Evolutionary conservation across 1,284 basidiomycete genomes (phyloP), one percentile per base, ranked within the genome.

Genomic region (Earliella scabrosa): DNA sequence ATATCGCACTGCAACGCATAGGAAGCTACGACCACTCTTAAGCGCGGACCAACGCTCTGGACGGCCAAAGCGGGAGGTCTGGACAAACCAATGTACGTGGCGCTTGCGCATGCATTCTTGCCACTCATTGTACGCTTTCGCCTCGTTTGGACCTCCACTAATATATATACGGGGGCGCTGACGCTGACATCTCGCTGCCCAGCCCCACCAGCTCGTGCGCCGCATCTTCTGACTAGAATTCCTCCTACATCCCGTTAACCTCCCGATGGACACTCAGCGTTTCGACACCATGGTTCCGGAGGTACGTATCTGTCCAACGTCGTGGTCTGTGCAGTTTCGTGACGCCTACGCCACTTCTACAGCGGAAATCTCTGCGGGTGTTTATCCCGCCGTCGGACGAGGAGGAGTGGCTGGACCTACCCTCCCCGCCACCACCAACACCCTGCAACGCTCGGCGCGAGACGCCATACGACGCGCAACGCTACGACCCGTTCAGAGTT

Each of bases 351-450:
- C n/a, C 23, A 23, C 9, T 11, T 27, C 24, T 5, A 7, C 13
- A 54, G 54, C 43, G 34, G 2, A 40, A 38, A 26, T 45, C 45
- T 21, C 10, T 54, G 27, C 36, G 32, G 32, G 39, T 53, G 18
- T 10, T 23, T 9, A 35, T 56, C 11, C 49, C 60, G 3, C 45
- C 10, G 11, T 4, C 53, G 11, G 46, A 52, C 8, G 34, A 52
- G 1, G 60, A 56, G 21, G 48, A 38, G 23, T 53, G 36, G 31
- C 35, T 21, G 21, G 43, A 23, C n/a, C 40, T 50, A 13, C 54
- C 58, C 3, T 56, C 47, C 5, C 54, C 54, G 6, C 57, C 60
- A 0, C 56, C 60, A 1, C 45, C 52, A 2, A 54, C 54, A 2
- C 53, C 60, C 2, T 45, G 38, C 21, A 21, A 26, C 14, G 24